A percentile compares a stretch with the other conserved stretches of the same genome.
Evolutionary conservation across 345 rosid genomes (phyloP).

Genomic region (Garcia nutans): DNA sequence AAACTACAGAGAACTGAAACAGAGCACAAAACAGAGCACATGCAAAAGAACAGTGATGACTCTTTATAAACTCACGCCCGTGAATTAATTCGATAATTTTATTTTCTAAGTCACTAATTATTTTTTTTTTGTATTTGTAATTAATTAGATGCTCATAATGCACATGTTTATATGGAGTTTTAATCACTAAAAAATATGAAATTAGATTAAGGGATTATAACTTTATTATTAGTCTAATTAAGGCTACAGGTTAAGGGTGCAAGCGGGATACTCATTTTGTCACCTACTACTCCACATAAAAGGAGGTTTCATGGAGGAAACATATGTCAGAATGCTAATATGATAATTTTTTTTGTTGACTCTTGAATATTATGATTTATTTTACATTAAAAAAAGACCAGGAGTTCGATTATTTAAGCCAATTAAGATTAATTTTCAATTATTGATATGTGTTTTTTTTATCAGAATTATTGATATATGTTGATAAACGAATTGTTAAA

Average conservation of each 20-base stretch:
- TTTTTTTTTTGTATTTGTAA: slow-evolving; percentile 22
- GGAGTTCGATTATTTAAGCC: too few species aligned
- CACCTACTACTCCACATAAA: not conserved
- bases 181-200: slow-evolving; percentile 5
- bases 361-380: not conserved
- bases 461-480: too few species aligned
- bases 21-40: slow-evolving; percentile 37
- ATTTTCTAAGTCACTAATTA: slow-evolving; percentile 6
- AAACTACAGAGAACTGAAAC: not conserved
- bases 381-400: too few species aligned
- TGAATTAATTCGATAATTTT: not conserved
- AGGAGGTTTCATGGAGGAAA: not conserved
- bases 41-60: slow-evolving; percentile 50
- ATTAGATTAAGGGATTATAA: not conserved
- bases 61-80: slow-evolving; percentile 18
- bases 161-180: slow-evolving; percentile 1
- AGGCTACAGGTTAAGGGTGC: not conserved
- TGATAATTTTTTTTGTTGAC: not conserved
- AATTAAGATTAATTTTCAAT: too few species aligned
- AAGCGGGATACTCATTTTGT: slow-evolving; percentile 1
- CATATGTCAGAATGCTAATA: not conserved
- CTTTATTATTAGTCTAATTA: slow-evolving; percentile 19
- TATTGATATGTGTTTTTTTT: too few species aligned
- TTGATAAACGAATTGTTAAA: too few species aligned
- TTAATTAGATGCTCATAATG: slow-evolving; percentile 6